These are phyloP conservation scores for Corymbia citriodora DNA, from an alignment of 441 rosid species.

Conservation along the genomic window DNA sequence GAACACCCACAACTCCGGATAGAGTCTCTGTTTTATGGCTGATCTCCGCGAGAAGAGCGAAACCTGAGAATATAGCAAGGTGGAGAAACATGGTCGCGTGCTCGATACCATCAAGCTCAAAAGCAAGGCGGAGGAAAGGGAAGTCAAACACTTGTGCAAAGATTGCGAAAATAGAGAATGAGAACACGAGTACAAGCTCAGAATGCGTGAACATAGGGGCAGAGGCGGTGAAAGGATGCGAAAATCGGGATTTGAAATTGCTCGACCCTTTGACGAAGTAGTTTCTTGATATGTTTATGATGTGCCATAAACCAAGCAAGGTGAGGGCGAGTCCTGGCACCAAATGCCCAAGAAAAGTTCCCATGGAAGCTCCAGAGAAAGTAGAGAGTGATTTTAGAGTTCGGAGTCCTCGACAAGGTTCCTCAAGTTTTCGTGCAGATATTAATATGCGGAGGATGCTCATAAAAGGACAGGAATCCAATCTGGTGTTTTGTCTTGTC, in stretches of 20 bases:
- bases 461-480: neutral
- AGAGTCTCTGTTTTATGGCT: constrained; percentile 34
- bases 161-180: constrained; percentile 53
- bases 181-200: constrained; percentile 46
- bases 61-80: constrained; percentile 62
- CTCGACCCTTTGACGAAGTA: constrained; percentile 50
- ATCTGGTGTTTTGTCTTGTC: constrained; percentile 5
- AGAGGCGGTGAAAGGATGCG: constrained; percentile 41
- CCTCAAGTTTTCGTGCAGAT: constrained; percentile 3
- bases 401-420: constrained; percentile 8
- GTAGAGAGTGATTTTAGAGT: neutral
- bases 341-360: constrained; percentile 67
- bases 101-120: constrained; percentile 57
- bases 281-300: constrained; percentile 48
- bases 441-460: neutral
- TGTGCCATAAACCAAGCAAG: constrained; percentile 83
- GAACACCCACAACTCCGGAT: constrained; percentile 46
- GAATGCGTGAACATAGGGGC: constrained; percentile 34
- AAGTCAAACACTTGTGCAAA: constrained; percentile 50
- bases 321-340: constrained; percentile 63
- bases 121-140: constrained; percentile 41
- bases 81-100: constrained; percentile 85
- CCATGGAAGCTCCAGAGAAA: constrained; percentile 34
- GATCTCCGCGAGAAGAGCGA: constrained; percentile 54
- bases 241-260: constrained; percentile 37